Evolutionary conservation across 129 eudicot genomes (phyloP).

Genomic region (Helianthus tuberosus): DNA sequence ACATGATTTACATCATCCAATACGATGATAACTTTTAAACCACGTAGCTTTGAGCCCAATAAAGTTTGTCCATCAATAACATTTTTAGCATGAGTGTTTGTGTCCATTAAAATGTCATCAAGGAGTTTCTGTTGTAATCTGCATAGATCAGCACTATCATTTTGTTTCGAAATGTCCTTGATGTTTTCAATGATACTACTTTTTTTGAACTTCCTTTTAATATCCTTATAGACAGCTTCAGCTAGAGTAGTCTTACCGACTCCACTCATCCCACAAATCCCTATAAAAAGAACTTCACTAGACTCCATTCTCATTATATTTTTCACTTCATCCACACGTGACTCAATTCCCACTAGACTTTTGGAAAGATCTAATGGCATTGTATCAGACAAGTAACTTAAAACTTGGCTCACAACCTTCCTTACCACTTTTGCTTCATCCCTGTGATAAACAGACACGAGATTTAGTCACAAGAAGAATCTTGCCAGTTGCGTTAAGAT

Average conservation of each 20-base stretch:
- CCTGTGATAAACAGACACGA: too few relatives aligned
- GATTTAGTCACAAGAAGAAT: too few relatives aligned
- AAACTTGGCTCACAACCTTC: too few relatives aligned
- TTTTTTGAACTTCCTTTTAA: background rate
- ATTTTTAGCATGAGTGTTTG: background rate
- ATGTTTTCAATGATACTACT: slow-evolving; percentile 22
- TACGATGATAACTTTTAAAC: background rate
- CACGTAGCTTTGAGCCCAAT: slow-evolving; percentile 4
- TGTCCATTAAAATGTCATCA: slow-evolving; percentile 6
- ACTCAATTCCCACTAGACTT: slow-evolving; percentile 12
- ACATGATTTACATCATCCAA: slow-evolving; percentile 4
- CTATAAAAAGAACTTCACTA: slow-evolving; percentile 14
- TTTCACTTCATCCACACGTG: background rate
- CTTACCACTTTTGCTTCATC: too few relatives aligned
- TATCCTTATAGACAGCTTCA: background rate
- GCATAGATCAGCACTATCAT: background rate
- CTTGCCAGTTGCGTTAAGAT: too few relatives aligned
- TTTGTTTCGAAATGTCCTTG: slow-evolving; percentile 29
- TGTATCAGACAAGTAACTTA: background rate
- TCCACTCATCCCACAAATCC: slow-evolving; percentile 31
- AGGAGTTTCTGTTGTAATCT: slow-evolving; percentile 9
- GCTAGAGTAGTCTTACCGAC: slow-evolving; percentile 26
- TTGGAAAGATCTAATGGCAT: background rate
- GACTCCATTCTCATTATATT: background rate
- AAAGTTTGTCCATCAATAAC: slow-evolving; percentile 6